Percentiles rank a stretch among this genome's conserved stretches.
phyloP scores from a whole-genome alignment of 73 alveolate genomes.

The Chromera velia region DNA sequence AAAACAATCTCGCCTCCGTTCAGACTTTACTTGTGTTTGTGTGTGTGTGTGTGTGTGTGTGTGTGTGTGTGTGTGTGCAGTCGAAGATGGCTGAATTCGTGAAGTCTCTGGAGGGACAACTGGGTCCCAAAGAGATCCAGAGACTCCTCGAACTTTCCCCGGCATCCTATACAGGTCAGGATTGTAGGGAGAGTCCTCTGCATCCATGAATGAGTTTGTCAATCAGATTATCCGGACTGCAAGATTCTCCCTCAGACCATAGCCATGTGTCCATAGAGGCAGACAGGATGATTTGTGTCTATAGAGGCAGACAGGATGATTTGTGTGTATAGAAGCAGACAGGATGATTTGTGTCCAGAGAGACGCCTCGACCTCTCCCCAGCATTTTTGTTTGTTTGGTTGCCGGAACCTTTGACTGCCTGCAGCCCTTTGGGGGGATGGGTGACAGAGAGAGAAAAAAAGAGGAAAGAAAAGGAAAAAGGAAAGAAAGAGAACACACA shows the following conservation, averaged over 20 bases:
- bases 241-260: background rate
- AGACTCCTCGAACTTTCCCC: background rate
- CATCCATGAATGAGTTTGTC: background rate
- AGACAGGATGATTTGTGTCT: background rate
- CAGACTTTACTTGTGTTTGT: background rate
- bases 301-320: background rate
- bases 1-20: too few species aligned
- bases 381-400: too few species aligned
- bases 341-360: background rate
- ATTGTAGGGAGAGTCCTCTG: background rate
- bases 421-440: too few species aligned
- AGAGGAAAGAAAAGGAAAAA: too few species aligned
- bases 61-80: conserved; percentile 1
- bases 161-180: background rate
- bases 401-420: too few species aligned
- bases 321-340: conserved; percentile 4
- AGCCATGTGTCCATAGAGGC: background rate
- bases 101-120: background rate
- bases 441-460: too few species aligned
- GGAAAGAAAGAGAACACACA: too few species aligned
- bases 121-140: background rate
- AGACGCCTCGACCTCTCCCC: too few species aligned
- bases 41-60: background rate
- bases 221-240: background rate
- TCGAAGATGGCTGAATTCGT: background rate